Evolutionary conservation across 2,329 filamentous ascomycete species (phyloP).

Genomic region (Aspergillus sergii): DNA sequence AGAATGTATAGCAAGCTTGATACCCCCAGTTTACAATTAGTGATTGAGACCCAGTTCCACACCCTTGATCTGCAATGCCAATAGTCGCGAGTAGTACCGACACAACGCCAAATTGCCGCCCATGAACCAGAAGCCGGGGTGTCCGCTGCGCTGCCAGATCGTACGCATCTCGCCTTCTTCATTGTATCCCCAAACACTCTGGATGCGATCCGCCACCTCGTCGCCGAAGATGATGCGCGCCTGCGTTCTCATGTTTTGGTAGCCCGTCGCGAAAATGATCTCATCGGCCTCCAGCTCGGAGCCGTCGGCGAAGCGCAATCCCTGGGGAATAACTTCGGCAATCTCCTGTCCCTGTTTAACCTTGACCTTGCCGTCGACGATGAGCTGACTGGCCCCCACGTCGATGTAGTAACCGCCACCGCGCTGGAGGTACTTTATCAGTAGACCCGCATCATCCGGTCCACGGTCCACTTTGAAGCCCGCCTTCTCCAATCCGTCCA

Average conservation of each 20-base stretch:
- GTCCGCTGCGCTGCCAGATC: conserved; percentile 64
- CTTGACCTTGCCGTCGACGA: conserved; percentile 65
- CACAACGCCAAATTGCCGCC: conserved; percentile 67
- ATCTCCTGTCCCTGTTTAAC: conserved; percentile 66
- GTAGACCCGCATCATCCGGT: conserved; percentile 59
- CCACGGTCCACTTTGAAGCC: conserved; percentile 66
- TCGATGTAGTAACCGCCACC: conserved; percentile 74
- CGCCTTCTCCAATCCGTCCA: conserved; percentile 53
- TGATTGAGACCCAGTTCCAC: conserved; percentile 33
- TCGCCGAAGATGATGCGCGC: conserved; percentile 65
- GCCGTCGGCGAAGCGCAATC: conserved; percentile 59
- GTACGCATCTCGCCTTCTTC: conserved; percentile 57
- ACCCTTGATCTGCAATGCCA: conserved; percentile 56
- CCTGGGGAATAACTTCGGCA: conserved; percentile 52
- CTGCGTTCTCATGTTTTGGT: conserved; percentile 69
- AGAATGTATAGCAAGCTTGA: conserved; percentile 2
- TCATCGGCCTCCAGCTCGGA: conserved; percentile 63
- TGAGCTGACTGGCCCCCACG: conserved; percentile 64
- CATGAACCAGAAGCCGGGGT: conserved; percentile 69
- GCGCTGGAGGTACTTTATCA: conserved; percentile 65
- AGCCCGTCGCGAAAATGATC: conserved; percentile 61
- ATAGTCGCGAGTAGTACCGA: conserved; percentile 60
- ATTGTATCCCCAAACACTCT: conserved; percentile 66
- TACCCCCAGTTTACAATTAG: neutral
- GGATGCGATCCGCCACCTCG: conserved; percentile 60